Evolutionary conservation across 2,329 filamentous ascomycete species (phyloP), one percentile per base, ranked within the genome.

Genomic region (Neoscytalidium dimidiatum): DNA sequence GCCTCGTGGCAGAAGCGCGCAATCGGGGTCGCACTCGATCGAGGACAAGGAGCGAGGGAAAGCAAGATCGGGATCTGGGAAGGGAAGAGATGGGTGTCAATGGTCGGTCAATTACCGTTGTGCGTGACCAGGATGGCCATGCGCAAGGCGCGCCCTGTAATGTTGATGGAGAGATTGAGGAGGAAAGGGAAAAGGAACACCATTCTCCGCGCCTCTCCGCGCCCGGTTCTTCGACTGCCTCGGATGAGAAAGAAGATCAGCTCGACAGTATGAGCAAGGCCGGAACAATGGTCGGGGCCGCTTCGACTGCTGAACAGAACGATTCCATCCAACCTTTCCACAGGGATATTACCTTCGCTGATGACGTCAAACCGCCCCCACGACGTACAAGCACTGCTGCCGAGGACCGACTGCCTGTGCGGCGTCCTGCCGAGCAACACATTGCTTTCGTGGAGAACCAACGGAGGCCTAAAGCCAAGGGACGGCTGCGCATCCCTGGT

Each of bases 361-460:
- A 89, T 35, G 87, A 88, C 38, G 84, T 92, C 23, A 86, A 84
- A 67, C 81, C 83, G 66, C 86, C 85, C 66, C 85, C 89, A 67
- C 83, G 84, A 7, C 70, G 86, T 33, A 81, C 68, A 82, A 80
- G 83, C 61, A 81, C 66, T 82, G 80, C 83, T 62, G 69, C 61
- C 82, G 23, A 79, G 79, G 58, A 80, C 9, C 80, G 81, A 8
- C 72, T 89, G 9, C 85, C 86, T 0, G 76, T 79, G 3, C 82
- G 80, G 52, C 75, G 86, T 53, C 82, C 84, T 35, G 84, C 90
- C 49, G 90, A 92, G 63, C 90, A 94, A 67, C 92, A 96, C 72
- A 96, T 97, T 72, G 91, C 91, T 5, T 95, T 98, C 71, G 77
- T 97, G 14, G 88, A 97, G 75, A 89, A 90, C 33, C 94, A 97